These are phyloP conservation scores for Dactylellina leptospora DNA, from an alignment of 2,329 filamentous ascomycete species.

Conservation along the genomic window DNA sequence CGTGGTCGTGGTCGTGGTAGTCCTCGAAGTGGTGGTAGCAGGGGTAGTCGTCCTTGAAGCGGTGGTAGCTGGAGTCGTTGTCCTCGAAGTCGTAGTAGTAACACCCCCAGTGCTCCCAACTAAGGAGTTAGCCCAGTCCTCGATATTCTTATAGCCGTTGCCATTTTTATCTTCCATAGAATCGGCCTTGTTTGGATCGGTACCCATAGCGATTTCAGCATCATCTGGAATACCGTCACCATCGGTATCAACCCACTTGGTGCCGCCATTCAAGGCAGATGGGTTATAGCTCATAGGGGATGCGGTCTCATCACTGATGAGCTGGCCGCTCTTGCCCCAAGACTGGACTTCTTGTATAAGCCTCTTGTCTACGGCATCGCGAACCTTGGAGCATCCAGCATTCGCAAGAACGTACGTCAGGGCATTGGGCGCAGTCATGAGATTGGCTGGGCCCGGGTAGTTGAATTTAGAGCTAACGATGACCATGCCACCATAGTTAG, in stretches of 20 bases:
- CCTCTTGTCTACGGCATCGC: constrained; percentile 63
- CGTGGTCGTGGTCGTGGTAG: constrained; percentile 4
- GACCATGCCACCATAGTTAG: constrained; percentile 64
- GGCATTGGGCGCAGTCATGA: constrained; percentile 61
- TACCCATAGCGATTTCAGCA: constrained; percentile 63
- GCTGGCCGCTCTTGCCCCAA: constrained; percentile 62
- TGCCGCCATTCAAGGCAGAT: constrained; percentile 61
- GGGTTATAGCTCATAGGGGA: constrained; percentile 60
- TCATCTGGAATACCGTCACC: constrained; percentile 66
- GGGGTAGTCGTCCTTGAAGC: constrained; percentile 16
- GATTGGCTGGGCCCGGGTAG: constrained; percentile 62
- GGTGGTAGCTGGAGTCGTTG: constrained; percentile 23
- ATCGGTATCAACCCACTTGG: constrained; percentile 62
- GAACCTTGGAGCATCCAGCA: constrained; percentile 62
- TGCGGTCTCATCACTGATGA: constrained; percentile 64
- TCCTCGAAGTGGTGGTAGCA: constrained; percentile 11
- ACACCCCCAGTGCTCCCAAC: constrained; percentile 55
- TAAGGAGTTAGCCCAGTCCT: constrained; percentile 66
- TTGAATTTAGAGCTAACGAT: constrained; percentile 61
- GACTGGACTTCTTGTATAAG: constrained; percentile 62
- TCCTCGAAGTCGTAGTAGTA: constrained; percentile 25
- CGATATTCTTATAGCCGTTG: constrained; percentile 64
- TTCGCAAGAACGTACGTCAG: constrained; percentile 61
- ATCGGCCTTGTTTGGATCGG: constrained; percentile 60
- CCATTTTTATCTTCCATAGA: constrained; percentile 62